phyloP scores from a whole-genome alignment of 2,329 filamentous ascomycete genomes.

The Pyrenochaeta sp. region DNA sequence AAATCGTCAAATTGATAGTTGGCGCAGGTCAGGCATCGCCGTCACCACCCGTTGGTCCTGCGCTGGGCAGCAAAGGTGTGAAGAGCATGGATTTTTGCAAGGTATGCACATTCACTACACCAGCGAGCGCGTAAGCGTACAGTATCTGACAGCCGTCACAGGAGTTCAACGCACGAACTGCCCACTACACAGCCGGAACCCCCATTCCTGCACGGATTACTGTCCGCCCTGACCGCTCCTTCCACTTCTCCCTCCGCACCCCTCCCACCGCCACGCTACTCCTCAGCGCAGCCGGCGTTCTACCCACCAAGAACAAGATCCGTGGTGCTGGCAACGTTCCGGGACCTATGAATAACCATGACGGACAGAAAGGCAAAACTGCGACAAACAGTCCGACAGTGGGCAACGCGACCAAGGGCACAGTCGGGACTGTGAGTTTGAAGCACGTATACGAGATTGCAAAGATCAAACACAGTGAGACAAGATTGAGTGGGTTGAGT shows the following conservation, averaged over 20 bases:
- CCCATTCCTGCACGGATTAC: slow-evolving; percentile 91
- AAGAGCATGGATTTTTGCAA: slow-evolving; percentile 99
- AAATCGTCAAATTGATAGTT: slow-evolving; percentile 94
- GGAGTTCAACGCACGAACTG: slow-evolving; percentile 97
- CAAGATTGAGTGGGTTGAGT: slow-evolving; percentile 70
- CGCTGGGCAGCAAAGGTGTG: slow-evolving; percentile 94
- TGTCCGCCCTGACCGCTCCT: slow-evolving; percentile 91
- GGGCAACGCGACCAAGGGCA: slow-evolving; percentile 74
- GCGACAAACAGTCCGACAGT: slow-evolving; percentile 41
- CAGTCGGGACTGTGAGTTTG: slow-evolving; percentile 83
- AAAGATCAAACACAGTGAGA: slow-evolving; percentile 79
- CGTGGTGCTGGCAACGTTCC: slow-evolving; percentile 70
- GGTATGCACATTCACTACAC: slow-evolving; percentile 7
- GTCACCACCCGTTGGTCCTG: slow-evolving; percentile 94
- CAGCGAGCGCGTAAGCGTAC: neutral
- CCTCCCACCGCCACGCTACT: slow-evolving; percentile 93
- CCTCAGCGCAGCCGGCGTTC: slow-evolving; percentile 80
- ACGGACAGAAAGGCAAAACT: slow-evolving; percentile 49
- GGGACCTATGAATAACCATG: slow-evolving; percentile 54
- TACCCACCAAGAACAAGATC: slow-evolving; percentile 77
- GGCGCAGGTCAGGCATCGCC: slow-evolving; percentile 94
- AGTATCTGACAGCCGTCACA: slow-evolving; percentile 49
- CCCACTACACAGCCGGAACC: slow-evolving; percentile 81
- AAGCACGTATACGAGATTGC: slow-evolving; percentile 99
- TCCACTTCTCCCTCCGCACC: slow-evolving; percentile 91